Conservation (phyloP, 129 eudicot species). For the Escallonia rubra region DNA sequence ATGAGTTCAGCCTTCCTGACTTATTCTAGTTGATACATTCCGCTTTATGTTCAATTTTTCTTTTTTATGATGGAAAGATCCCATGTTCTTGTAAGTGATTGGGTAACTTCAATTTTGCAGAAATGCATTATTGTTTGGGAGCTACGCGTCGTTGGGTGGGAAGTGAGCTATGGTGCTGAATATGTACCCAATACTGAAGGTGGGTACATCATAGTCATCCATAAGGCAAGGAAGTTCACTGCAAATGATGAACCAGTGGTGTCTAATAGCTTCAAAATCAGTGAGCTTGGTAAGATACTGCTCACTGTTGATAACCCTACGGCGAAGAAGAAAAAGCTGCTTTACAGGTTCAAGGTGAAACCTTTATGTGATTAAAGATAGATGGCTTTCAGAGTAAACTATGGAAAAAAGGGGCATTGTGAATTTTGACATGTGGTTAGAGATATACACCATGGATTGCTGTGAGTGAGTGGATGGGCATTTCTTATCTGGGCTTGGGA, state of each 20-base stretch:
- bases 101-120: slow-evolving; percentile 34
- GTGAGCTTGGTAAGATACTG: slow-evolving; percentile 73
- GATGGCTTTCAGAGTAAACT: not conserved
- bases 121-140: slow-evolving; percentile 77
- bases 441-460: too few relatives aligned
- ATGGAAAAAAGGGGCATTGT: not conserved
- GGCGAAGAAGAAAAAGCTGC: slow-evolving; percentile 78
- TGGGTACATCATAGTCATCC: slow-evolving; percentile 55
- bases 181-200: slow-evolving; percentile 56
- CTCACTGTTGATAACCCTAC: slow-evolving; percentile 80
- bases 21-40: not conserved
- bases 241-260: slow-evolving; percentile 77
- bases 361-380: slow-evolving; percentile 28
- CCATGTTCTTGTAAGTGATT: not conserved
- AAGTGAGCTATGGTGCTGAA: slow-evolving; percentile 81
- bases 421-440: not conserved
- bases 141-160: slow-evolving; percentile 96
- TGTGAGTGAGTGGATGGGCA: too few relatives aligned
- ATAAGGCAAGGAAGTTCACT: slow-evolving; percentile 55
- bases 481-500: too few relatives aligned
- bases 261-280: slow-evolving; percentile 54
- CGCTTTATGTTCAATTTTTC: not conserved
- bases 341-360: slow-evolving; percentile 85
- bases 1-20: not conserved
- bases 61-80: not conserved